Base-by-base conservation (phyloP, 331 rosid genomes). In the Quercus tomentella region DNA sequence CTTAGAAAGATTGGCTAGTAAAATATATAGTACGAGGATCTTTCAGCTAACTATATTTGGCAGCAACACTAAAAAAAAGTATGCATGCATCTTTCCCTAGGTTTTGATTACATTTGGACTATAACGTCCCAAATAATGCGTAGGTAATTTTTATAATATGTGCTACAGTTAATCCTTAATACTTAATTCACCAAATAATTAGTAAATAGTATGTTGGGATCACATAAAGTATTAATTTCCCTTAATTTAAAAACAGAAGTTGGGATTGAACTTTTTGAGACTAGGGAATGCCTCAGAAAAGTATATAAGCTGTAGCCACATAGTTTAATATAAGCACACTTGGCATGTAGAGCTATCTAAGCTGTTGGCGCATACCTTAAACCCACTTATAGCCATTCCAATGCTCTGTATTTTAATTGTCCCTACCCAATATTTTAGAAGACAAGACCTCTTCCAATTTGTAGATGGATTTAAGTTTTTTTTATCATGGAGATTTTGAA, bases 21-120 rank as follows among this genome's bases (percentile, higher is more conserved):
- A 60, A 60, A 60, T 35, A 35, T 35, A 35, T 23, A 23, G 66
- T 60, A 60, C 66, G 66, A 60, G 66, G 66, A 60, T 60, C 31
- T 60, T 60, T 60, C 33, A 4, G 66, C 66, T 4, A 58, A 14
- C 6, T 58, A 8, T 58, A 22, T 58, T 58, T 41, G 49, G 30
- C 25, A 58, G 28, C 66, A 23, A 22, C 66, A 2, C 15, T 58
- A 26, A 10, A 58, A 57, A 3, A 61, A 77, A 72, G 75, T 54
- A 33, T 45, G 31, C 41, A 49, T 69, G 54, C 49, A 67, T 30
- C 76, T 58, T 74, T 31, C 71, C 56, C 41, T 60, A 30, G 73
- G 54, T 21, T 74, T 35, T 82, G 26, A 72, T 77, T 77, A 37
- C 20, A 35, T 25, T 77, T 69, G 33, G 68, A 67, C 70, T 26